phyloP scores from a whole-genome alignment of 2,329 filamentous ascomycete species.

The Paecilomyces sp. region DNA sequence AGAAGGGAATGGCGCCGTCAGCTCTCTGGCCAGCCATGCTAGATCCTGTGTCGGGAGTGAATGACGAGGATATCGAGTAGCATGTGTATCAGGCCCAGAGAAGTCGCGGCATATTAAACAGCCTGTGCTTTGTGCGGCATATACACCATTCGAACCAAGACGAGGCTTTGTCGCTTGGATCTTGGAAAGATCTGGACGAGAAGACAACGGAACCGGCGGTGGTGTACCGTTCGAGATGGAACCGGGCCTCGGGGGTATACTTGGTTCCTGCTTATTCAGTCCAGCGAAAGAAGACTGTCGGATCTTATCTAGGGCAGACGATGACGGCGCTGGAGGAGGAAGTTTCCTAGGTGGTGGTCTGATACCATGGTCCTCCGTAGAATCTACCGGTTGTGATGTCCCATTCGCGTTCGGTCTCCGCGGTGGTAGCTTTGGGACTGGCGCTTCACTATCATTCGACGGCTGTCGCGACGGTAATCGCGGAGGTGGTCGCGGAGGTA shows the following conservation, averaged over 20 bases:
- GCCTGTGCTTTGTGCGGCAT: conserved; percentile 15
- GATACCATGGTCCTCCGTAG: conserved; percentile 8
- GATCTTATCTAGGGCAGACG: conserved; percentile 26
- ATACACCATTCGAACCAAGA: conserved; percentile 13
- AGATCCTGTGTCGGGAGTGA: conserved; percentile 63
- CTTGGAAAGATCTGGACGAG: conserved; percentile 52
- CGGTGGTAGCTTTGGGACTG: conserved; percentile 13
- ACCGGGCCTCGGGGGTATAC: conserved; percentile 11
- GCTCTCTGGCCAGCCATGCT: conserved; percentile 65
- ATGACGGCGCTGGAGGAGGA: conserved; percentile 26
- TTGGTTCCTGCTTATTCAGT: conserved; percentile 32
- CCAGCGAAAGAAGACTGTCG: conserved; percentile 42
- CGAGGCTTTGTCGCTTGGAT: conserved; percentile 48
- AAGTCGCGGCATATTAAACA: conserved; percentile 87
- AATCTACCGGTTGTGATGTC: conserved; percentile 9
- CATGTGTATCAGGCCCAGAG: conserved; percentile 70
- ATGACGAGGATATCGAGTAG: conserved; percentile 65
- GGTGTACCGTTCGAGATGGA: conserved; percentile 17
- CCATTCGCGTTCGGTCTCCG: conserved; percentile 16
- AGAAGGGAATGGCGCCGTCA: conserved; percentile 74
- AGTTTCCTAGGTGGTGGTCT: conserved; percentile 21
- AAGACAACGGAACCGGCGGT: conserved; percentile 48
- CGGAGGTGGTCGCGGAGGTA: background rate
- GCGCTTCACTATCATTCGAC: conserved; percentile 3
- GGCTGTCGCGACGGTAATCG: conserved; percentile 1